These are phyloP conservation scores for Kurtzmaniella cleridarum DNA, from an alignment of 805 yeast species.

Conservation along the genomic window DNA sequence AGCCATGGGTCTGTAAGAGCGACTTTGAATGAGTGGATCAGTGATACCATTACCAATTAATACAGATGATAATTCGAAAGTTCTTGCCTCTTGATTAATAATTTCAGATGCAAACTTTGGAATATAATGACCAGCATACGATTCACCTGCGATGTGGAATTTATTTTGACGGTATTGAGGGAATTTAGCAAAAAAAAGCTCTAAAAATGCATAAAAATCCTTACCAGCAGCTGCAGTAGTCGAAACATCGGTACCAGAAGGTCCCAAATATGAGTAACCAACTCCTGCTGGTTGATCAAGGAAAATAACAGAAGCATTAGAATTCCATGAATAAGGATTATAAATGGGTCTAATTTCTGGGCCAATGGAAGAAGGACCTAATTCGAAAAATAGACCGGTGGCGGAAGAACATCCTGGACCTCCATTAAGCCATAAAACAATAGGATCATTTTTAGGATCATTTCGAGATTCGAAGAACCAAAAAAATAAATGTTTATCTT, in stretches of 20 bases:
- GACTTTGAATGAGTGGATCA: constrained; percentile 36
- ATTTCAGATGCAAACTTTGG: constrained; percentile 86
- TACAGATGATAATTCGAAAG: constrained; percentile 33
- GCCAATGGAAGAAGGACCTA: constrained; percentile 81
- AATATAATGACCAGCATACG: constrained; percentile 91
- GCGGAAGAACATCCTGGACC: constrained; percentile 95
- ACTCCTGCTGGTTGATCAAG: constrained; percentile 93
- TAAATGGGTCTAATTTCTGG: constrained; percentile 60
- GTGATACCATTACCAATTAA: constrained; percentile 43
- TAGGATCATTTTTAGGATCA: constrained; percentile 81
- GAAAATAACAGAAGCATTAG: constrained; percentile 83
- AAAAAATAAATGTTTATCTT: constrained; percentile 76
- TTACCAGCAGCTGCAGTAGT: constrained; percentile 78
- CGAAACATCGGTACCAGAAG: constrained; percentile 45
- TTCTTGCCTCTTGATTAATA: constrained; percentile 53
- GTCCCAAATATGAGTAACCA: constrained; percentile 75
- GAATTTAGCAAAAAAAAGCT: constrained; percentile 76
- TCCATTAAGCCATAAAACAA: constrained; percentile 89
- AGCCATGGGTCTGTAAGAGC: constrained; percentile 39
- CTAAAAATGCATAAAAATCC: constrained; percentile 82
- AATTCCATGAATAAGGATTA: constrained; percentile 89
- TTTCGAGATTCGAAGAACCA: constrained; percentile 92
- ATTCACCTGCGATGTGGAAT: constrained; percentile 90
- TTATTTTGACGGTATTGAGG: constrained; percentile 56
- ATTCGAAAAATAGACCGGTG: constrained; percentile 85